A percentile compares a stretch with the other conserved stretches of the same genome.
These are phyloP conservation scores for Nicotiana undulata DNA, from an alignment of 257 asterid genomes.

Conservation along the genomic window DNA sequence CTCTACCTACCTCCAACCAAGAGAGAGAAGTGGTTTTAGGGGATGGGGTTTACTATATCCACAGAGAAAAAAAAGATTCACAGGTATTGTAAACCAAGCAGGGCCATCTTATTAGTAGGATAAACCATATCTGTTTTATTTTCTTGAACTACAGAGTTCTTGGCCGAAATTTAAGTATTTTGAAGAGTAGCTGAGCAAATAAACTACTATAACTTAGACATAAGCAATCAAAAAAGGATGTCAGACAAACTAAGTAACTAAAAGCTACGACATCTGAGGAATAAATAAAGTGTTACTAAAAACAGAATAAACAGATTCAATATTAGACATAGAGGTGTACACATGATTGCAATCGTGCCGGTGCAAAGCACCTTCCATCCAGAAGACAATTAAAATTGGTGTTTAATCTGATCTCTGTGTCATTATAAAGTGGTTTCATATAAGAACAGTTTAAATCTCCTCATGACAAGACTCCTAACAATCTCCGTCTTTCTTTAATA, in stretches of 20 bases:
- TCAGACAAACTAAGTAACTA: too few relatives aligned
- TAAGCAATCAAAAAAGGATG: too few relatives aligned
- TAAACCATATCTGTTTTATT: neutral
- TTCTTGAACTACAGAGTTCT: neutral
- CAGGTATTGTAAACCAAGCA: neutral
- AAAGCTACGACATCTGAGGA: too few relatives aligned
- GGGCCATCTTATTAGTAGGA: neutral
- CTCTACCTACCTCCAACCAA: conserved; percentile 3
- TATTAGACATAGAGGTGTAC: neutral
- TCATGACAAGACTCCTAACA: neutral
- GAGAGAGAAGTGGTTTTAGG: neutral
- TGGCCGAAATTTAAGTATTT: too few relatives aligned
- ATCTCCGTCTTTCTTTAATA: neutral
- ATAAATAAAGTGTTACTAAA: too few relatives aligned
- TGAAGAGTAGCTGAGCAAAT: too few relatives aligned
- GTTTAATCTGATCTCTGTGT: neutral
- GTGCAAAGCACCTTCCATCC: neutral
- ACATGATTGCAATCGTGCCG: conserved; percentile 1
- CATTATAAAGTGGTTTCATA: neutral
- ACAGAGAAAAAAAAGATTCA: neutral
- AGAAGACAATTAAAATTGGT: neutral
- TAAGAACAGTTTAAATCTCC: neutral
- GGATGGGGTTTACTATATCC: neutral
- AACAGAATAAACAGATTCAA: too few relatives aligned
- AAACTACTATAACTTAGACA: too few relatives aligned